Evolutionary conservation across 768 basidiomycete genomes (phyloP), one percentile per base, ranked within the genome.

Genomic region (Lactarius akahatsu): DNA sequence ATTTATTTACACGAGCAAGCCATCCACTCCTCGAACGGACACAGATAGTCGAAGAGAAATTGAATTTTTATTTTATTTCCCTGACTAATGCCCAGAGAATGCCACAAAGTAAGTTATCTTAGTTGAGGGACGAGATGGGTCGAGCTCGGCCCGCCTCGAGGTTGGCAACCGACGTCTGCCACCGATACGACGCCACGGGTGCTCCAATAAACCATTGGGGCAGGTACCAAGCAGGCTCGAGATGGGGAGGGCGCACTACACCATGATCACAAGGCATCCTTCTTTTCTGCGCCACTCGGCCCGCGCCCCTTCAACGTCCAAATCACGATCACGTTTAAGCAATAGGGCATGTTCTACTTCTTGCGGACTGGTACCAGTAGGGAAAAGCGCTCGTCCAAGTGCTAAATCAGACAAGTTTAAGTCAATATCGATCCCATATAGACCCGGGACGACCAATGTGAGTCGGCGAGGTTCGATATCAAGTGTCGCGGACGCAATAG

Each of bases 281-380:
- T 87, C 83, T 7, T 77, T 82, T 26, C 90, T 80, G 40, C 78
- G 80, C 90, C 91, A 92, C 73, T 90, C 86, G 8, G 88, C 89
- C 56, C 73, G 77, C 0, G 89, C 89, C 2, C 71, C 74, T 28
- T 90, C 87, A 0, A 90, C 83, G 64, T 89, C 80, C 18, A 91
- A 79, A 45, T 80, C 79, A 6, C 85, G 78, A 71, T 83, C 80
- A 52, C 84, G 80, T 71, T 89, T 89, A 43, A 91, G 78, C 64
- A 73, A 75, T 59, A 89, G 72, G 72, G 76, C 73, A 67, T 80
- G 70, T 65, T 75, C 69, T 63, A 73, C 58, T 40, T 70, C 70
- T 32, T 61, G 52, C 57, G 73, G 71, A 18, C 34, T 65, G 7
- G 64, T 62, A 20, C 68, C 68, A 23, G 66, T 65, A 10, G n/a